Evolutionary conservation across 1,139 yeast genomes (phyloP).

Genomic region (Arxiozyma telluris): DNA sequence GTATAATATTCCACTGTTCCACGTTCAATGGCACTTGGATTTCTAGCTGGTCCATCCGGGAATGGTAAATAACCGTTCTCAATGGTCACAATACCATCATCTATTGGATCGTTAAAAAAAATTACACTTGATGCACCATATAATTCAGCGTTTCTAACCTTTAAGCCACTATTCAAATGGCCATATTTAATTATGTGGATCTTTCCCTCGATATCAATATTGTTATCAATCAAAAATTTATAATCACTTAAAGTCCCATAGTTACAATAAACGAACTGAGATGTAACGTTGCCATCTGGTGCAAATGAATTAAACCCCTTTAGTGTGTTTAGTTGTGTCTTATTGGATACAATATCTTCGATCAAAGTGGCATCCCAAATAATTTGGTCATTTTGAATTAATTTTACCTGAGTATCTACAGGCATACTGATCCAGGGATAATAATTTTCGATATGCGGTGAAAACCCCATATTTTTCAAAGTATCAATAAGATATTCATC

Average conservation of each 20-base stretch:
- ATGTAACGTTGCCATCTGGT: constrained; percentile 46
- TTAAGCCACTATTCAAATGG: constrained; percentile 37
- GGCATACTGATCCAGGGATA: constrained; percentile 51
- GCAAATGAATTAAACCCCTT: constrained; percentile 62
- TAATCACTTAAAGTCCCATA: constrained; percentile 60
- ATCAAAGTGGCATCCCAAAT: constrained; percentile 52
- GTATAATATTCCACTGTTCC: constrained; percentile 52
- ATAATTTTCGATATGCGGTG: constrained; percentile 47
- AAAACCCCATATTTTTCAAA: constrained; percentile 39
- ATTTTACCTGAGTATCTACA: constrained; percentile 38
- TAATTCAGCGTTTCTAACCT: constrained; percentile 43
- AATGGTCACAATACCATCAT: constrained; percentile 37
- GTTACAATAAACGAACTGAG: constrained; percentile 49
- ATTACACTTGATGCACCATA: constrained; percentile 52
- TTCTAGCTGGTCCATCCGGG: constrained; percentile 42
- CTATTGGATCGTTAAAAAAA: constrained; percentile 43
- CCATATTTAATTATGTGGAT: constrained; percentile 61
- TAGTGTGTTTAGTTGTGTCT: constrained; percentile 27
- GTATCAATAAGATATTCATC: constrained; percentile 33
- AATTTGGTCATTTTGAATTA: constrained; percentile 33
- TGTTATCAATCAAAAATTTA: constrained; percentile 33
- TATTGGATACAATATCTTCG: constrained; percentile 66
- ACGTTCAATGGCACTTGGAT: constrained; percentile 40
- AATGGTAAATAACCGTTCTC: constrained; percentile 35
- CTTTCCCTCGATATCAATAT: constrained; percentile 35